A percentile compares a stretch with the other conserved stretches of the same genome.
Conservation (phyloP, 495 filamentous ascomycete genomes). For the Penicillium paxilli region DNA sequence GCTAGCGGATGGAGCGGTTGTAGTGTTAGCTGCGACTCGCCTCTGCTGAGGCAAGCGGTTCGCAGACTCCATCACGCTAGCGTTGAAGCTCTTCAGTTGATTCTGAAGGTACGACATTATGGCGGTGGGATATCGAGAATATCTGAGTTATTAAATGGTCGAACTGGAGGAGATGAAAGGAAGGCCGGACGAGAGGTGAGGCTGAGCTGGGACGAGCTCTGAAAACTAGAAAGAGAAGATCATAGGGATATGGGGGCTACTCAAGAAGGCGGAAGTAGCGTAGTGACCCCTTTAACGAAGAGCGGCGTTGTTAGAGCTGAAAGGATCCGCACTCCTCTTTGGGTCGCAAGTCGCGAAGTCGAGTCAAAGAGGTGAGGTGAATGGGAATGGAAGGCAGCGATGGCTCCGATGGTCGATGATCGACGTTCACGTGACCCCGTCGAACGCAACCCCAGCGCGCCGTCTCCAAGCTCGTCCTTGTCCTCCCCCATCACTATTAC, state of each 20-base stretch:
- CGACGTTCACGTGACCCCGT: constrained; percentile 15
- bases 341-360: not conserved
- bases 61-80: constrained; percentile 45
- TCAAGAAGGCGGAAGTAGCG: not conserved
- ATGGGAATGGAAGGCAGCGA: too few species aligned
- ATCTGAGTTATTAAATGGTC: not conserved
- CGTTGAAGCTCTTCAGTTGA: constrained; percentile 50
- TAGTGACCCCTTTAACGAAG: not conserved
- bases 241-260: not conserved
- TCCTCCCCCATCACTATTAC: constrained; percentile 15
- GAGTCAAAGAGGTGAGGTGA: constrained; percentile 1
- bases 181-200: not conserved
- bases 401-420: not conserved
- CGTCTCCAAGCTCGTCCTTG: constrained; percentile 11
- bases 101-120: constrained; percentile 49
- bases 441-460: constrained; percentile 18
- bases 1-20: constrained; percentile 30
- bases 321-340: not conserved
- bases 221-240: not conserved
- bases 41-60: constrained; percentile 44
- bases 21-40: constrained; percentile 36
- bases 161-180: constrained; percentile 2
- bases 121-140: constrained; percentile 7
- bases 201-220: constrained; percentile 11
- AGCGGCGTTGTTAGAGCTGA: not conserved